phyloP scores from a whole-genome alignment of 257 asterid genomes.

The Capsicum rhomboideum region DNA sequence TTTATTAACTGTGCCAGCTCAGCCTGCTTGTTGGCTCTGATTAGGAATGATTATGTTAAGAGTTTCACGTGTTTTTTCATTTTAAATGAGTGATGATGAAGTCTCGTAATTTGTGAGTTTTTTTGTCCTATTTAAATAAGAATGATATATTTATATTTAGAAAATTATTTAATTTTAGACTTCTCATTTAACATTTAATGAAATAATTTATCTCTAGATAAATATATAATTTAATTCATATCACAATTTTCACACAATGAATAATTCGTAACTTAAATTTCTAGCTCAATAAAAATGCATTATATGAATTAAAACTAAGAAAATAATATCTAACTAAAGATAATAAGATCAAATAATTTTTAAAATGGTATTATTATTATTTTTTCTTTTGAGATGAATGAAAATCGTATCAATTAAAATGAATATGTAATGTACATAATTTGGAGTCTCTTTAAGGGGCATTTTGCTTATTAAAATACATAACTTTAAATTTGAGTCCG shows the following conservation, averaged over 20 bases:
- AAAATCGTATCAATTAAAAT: too few relatives aligned
- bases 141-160: not conserved
- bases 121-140: not conserved
- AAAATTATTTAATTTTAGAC: not conserved
- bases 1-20: too few relatives aligned
- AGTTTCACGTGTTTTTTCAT: not conserved
- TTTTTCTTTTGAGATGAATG: too few relatives aligned
- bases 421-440: not conserved
- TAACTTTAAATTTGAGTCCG: too few relatives aligned
- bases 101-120: not conserved
- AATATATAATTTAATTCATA: not conserved
- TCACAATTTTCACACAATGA: not conserved
- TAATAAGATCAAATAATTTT: not conserved
- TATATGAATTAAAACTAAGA: too few relatives aligned
- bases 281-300: not conserved
- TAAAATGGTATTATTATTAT: too few relatives aligned
- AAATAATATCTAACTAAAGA: not conserved
- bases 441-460: not conserved
- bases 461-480: not conserved
- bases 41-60: too few relatives aligned
- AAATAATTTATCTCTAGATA: not conserved
- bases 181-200: not conserved
- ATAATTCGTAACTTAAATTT: not conserved
- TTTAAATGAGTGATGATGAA: not conserved
- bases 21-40: too few relatives aligned